These are phyloP conservation scores for Apiotrichum laibachii DNA, from an alignment of 1,284 basidiomycete species.

Conservation along the genomic window DNA sequence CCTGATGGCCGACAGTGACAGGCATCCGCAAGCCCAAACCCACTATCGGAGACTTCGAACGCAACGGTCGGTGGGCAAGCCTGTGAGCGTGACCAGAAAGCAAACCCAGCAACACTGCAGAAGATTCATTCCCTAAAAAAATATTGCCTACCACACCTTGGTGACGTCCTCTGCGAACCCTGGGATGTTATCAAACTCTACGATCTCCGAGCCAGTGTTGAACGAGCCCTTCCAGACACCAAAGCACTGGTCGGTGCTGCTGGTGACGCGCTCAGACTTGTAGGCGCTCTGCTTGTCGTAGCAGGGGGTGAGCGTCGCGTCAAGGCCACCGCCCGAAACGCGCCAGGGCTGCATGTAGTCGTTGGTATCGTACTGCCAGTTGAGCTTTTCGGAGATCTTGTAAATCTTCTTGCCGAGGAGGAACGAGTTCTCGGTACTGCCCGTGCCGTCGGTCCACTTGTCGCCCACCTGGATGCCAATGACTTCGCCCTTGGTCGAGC, in stretches of 20 bases:
- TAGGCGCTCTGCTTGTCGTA: conserved; percentile 11
- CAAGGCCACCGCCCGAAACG: conserved; percentile 8
- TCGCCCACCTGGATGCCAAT: conserved; percentile 17
- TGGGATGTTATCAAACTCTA: conserved; percentile 10
- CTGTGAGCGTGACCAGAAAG: too few relatives aligned
- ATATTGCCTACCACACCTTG: neutral
- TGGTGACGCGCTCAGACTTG: conserved; percentile 1
- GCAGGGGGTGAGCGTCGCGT: conserved; percentile 11
- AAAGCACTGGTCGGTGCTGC: conserved; percentile 15
- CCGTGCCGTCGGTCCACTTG: conserved; percentile 17
- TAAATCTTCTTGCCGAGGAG: conserved; percentile 7
- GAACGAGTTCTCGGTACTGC: conserved; percentile 16
- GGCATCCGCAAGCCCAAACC: too few relatives aligned
- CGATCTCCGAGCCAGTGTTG: conserved; percentile 13
- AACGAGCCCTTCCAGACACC: conserved; percentile 14
- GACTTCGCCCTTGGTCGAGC: conserved; percentile 3
- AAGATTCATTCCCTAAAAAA: too few relatives aligned
- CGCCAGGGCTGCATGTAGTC: conserved; percentile 13
- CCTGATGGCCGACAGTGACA: too few relatives aligned
- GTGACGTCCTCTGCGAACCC: conserved; percentile 17
- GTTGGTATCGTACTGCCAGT: conserved; percentile 12
- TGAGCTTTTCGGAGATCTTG: conserved; percentile 17
- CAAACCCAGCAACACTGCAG: too few relatives aligned
- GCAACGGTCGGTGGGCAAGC: too few relatives aligned
- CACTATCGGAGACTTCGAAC: too few relatives aligned